Percentiles rank a stretch among this genome's conserved stretches.
Evolutionary conservation across 306 rosid species (phyloP).

Genomic region (Inga oerstediana): DNA sequence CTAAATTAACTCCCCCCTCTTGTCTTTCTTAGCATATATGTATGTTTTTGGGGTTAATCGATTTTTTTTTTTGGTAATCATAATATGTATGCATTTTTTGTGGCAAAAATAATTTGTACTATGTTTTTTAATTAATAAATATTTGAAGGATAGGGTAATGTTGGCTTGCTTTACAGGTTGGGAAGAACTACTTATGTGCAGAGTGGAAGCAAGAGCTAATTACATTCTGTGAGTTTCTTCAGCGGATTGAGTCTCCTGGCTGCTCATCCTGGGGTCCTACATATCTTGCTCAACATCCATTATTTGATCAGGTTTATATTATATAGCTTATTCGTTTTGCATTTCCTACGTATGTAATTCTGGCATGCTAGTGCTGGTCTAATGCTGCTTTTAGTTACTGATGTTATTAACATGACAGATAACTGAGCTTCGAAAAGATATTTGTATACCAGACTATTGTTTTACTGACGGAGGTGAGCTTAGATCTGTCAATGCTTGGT

Average conservation of each 20-base stretch:
- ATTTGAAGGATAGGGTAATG: constrained; percentile 20
- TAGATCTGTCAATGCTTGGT: constrained; percentile 95
- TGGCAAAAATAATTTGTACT: background rate
- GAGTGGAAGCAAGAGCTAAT: constrained; percentile 98
- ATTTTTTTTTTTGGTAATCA: background rate
- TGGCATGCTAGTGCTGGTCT: constrained; percentile 14
- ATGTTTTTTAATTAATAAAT: constrained; percentile 15
- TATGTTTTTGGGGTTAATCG: background rate
- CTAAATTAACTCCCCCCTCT: background rate
- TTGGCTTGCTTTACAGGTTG: constrained; percentile 68
- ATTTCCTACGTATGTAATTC: constrained; percentile 8
- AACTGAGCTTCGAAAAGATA: constrained; percentile 74
- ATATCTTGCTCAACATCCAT: constrained; percentile 92
- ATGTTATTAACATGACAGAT: constrained; percentile 59
- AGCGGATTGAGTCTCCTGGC: constrained; percentile 62
- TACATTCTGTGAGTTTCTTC: constrained; percentile 83
- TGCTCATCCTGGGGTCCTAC: constrained; percentile 57
- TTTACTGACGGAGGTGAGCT: constrained; percentile 87
- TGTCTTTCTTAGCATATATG: background rate
- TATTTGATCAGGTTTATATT: constrained; percentile 85
- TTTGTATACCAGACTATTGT: constrained; percentile 92
- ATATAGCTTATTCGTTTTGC: constrained; percentile 1
- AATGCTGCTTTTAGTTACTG: constrained; percentile 24
- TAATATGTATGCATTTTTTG: background rate
- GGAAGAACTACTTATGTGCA: constrained; percentile 78